These are phyloP conservation scores for Botrytis deweyae DNA, from an alignment of 2,329 filamentous ascomycete species.

Conservation along the genomic window DNA sequence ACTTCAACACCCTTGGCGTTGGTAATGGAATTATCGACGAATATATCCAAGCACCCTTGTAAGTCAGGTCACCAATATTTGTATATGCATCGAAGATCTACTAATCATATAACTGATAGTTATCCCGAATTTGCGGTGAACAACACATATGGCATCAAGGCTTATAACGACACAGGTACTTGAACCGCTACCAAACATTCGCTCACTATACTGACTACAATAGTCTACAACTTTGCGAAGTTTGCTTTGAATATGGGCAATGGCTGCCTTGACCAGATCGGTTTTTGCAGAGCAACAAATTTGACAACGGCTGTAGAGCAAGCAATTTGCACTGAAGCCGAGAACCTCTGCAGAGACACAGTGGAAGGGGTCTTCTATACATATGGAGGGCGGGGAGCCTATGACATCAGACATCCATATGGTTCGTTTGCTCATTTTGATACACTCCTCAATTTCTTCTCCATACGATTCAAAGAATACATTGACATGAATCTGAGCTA, in stretches of 20 bases:
- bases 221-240: slow-evolving; percentile 55
- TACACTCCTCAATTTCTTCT: not conserved
- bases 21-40: slow-evolving; percentile 68
- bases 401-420: slow-evolving; percentile 53
- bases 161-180: slow-evolving; percentile 32
- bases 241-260: slow-evolving; percentile 47
- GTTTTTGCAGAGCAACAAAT: slow-evolving; percentile 49
- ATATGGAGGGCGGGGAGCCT: slow-evolving; percentile 45
- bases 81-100: not conserved
- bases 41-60: slow-evolving; percentile 50
- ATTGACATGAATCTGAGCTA: not conserved
- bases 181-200: not conserved
- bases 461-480: not conserved
- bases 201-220: not conserved
- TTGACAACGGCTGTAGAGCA: slow-evolving; percentile 39
- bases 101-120: slow-evolving; percentile 18
- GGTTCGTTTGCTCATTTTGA: not conserved
- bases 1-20: slow-evolving; percentile 62
- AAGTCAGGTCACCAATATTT: slow-evolving; percentile 10
- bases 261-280: slow-evolving; percentile 45
- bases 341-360: slow-evolving; percentile 55
- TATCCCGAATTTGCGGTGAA: slow-evolving; percentile 46
- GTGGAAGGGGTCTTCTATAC: slow-evolving; percentile 46
- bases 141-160: slow-evolving; percentile 44
- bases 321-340: slow-evolving; percentile 51